Evolutionary conservation across 1,139 yeast species (phyloP).

Genomic region (Lodderomyces metapsilosis): DNA sequence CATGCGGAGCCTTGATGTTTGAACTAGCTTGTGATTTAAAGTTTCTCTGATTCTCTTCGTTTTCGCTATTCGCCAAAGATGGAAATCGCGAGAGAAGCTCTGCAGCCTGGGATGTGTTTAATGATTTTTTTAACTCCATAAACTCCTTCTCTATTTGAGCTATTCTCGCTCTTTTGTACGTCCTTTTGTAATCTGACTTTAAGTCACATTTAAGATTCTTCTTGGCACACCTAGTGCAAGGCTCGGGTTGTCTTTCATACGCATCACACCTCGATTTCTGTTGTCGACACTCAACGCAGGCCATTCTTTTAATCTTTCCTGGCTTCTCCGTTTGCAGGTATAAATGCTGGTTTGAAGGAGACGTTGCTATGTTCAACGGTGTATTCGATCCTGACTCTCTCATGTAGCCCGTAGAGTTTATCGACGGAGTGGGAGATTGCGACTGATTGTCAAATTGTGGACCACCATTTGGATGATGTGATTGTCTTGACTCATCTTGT

Average conservation of each 20-base stretch:
- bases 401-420: slow-evolving; percentile 1
- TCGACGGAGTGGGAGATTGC: slow-evolving; percentile 14
- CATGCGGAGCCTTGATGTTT: neutral
- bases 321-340: slow-evolving; percentile 14
- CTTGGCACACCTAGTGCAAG: slow-evolving; percentile 79
- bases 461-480: neutral
- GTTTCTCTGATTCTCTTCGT: neutral
- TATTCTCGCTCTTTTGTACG: slow-evolving; percentile 81
- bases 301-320: slow-evolving; percentile 57
- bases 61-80: slow-evolving; percentile 16
- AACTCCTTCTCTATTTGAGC: slow-evolving; percentile 84
- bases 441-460: neutral
- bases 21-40: neutral
- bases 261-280: slow-evolving; percentile 92
- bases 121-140: slow-evolving; percentile 58
- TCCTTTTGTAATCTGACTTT: slow-evolving; percentile 80
- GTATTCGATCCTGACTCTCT: slow-evolving; percentile 1
- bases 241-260: slow-evolving; percentile 68
- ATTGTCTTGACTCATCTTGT: slow-evolving; percentile 23
- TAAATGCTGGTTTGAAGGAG: slow-evolving; percentile 6
- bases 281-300: slow-evolving; percentile 95
- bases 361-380: neutral
- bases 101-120: slow-evolving; percentile 52
- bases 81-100: slow-evolving; percentile 40
- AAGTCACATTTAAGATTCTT: slow-evolving; percentile 69